These are phyloP conservation scores for Spinellus fusiger DNA, from an alignment of 192 early-diverging fungal genomes.

Conservation along the genomic window DNA sequence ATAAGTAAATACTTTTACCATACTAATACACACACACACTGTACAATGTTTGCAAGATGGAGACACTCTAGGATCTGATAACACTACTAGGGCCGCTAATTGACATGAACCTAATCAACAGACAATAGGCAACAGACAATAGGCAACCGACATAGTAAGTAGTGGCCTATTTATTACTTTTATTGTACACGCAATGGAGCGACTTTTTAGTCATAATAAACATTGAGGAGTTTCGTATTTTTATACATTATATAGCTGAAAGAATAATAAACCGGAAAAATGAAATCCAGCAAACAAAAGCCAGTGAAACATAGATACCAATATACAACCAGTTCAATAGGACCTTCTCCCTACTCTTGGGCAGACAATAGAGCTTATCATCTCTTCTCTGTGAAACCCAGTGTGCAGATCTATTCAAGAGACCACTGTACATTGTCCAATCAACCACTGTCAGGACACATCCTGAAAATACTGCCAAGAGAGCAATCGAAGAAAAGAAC, in stretches of 20 bases:
- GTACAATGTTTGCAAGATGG: too few relatives aligned
- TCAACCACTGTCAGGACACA: conserved; percentile 17
- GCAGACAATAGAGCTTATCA: conserved; percentile 4
- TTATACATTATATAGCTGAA: background rate
- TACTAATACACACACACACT: too few relatives aligned
- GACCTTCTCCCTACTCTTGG: background rate
- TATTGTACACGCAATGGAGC: too few relatives aligned
- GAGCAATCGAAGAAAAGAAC: conserved; percentile 22
- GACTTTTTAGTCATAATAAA: too few relatives aligned
- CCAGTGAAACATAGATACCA: conserved; percentile 2
- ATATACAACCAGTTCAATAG: conserved; percentile 17
- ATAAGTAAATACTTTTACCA: too few relatives aligned
- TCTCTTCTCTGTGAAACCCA: background rate
- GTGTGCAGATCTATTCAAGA: conserved; percentile 19
- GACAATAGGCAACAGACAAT: too few relatives aligned
- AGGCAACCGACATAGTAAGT: too few relatives aligned
- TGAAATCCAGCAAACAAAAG: conserved; percentile 17
- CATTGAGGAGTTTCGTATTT: background rate
- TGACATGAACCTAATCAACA: too few relatives aligned
- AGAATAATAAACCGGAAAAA: conserved; percentile 21
- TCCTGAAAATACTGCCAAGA: conserved; percentile 10
- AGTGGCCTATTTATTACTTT: too few relatives aligned
- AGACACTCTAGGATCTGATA: too few relatives aligned
- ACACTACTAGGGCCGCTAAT: too few relatives aligned
- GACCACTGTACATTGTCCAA: conserved; percentile 9